Conservation (phyloP, 164 flowering plant species). For the Cinnamomum micranthum region DNA sequence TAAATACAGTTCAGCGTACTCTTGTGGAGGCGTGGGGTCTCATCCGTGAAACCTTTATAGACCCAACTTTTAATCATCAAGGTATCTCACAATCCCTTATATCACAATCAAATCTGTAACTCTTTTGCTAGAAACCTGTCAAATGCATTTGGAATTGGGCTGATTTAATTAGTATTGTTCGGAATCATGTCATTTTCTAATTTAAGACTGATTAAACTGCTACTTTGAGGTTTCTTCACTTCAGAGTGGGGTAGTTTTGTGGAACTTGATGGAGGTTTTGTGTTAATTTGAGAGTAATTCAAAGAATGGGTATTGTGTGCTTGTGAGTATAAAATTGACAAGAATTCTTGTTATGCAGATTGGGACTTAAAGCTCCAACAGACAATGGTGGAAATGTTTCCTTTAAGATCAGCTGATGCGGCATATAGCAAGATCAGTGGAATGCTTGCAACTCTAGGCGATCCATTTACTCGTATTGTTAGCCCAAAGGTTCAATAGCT, state of each 20-base stretch:
- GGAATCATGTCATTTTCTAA: not conserved
- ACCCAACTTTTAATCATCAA: conserved; percentile 95
- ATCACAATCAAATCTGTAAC: not conserved
- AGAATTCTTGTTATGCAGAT: conserved; percentile 37
- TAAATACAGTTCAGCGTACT: conserved; percentile 90
- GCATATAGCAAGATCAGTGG: conserved; percentile 85
- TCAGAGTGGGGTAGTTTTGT: no score
- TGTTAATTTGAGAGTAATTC: not conserved
- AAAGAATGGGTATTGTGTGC: not conserved
- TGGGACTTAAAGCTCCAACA: conserved; percentile 95
- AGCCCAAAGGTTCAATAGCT: conserved; percentile 77
- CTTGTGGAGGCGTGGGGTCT: conserved; percentile 96
- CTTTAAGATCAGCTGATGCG: conserved; percentile 84
- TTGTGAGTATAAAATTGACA: not conserved
- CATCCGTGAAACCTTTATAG: conserved; percentile 85
- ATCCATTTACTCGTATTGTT: conserved; percentile 90
- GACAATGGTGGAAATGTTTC: conserved; percentile 98
- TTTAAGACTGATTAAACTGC: not conserved
- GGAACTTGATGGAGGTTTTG: not conserved
- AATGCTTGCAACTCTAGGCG: conserved; percentile 92
- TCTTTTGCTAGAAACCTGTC: no score
- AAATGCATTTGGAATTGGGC: not conserved
- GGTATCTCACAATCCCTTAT: conserved; percentile 37
- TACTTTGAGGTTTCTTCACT: not conserved
- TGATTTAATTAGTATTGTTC: not conserved